Evolutionary conservation across 306 rosid species (phyloP).

Genomic region (apple (Malus domestica)): DNA sequence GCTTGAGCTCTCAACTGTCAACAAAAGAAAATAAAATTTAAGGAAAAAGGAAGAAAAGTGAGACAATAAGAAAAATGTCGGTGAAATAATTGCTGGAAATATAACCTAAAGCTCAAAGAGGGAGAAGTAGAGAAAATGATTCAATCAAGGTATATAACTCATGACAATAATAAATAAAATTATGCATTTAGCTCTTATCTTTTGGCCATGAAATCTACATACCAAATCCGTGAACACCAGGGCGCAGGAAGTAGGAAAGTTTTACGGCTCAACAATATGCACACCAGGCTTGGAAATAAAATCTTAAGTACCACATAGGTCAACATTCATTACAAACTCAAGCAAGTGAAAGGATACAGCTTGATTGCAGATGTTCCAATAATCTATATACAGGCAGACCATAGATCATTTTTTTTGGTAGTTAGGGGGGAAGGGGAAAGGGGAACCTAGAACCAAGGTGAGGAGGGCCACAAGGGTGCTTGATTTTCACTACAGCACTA

Average conservation of each 20-base stretch:
- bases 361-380: background rate
- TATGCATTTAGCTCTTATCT: background rate
- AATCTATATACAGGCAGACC: background rate
- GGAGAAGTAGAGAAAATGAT: background rate
- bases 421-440: no score
- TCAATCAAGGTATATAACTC: background rate
- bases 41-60: background rate
- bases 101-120: background rate
- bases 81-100: background rate
- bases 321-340: background rate
- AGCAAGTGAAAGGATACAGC: background rate
- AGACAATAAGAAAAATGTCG: background rate
- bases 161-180: background rate
- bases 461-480: no score
- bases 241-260: no score
- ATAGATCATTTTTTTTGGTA: background rate
- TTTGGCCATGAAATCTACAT: background rate
- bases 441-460: no score
- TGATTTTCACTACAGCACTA: no score
- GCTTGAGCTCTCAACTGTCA: conserved; percentile 59
- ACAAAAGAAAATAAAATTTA: conserved; percentile 21
- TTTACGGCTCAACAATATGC: no score
- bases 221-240: background rate
- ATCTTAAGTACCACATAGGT: background rate
- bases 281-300: background rate